phyloP scores from a whole-genome alignment of 441 rosid genomes.

The Cnidoscolus chayamansa region DNA sequence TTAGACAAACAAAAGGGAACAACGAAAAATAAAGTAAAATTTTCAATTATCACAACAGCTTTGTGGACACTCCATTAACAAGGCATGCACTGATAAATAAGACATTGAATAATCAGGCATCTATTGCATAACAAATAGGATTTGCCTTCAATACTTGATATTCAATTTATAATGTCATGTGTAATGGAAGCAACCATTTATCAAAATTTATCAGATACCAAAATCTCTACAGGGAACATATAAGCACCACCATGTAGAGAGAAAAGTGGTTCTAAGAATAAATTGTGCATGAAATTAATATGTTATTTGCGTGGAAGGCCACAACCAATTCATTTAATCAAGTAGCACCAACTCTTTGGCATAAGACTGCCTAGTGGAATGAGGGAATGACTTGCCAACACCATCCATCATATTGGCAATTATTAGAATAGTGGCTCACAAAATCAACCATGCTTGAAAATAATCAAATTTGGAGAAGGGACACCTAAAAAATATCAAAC shows the following conservation, averaged over 20 bases:
- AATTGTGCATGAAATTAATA: neutral
- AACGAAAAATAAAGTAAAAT: neutral
- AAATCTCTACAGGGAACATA: neutral
- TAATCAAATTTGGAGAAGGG: neutral
- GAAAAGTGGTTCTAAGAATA: slow-evolving; percentile 5
- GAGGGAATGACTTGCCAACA: slow-evolving; percentile 7
- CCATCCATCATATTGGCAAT: slow-evolving; percentile 12
- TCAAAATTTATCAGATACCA: neutral
- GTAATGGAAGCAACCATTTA: slow-evolving; percentile 7
- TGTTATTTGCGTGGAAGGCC: slow-evolving; percentile 11
- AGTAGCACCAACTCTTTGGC: slow-evolving; percentile 9
- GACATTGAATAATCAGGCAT: slow-evolving; percentile 15
- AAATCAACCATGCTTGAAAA: neutral
- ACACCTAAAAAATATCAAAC: slow-evolving; percentile 4
- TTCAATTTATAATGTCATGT: slow-evolving; percentile 9
- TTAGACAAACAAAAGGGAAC: neutral
- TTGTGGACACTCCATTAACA: slow-evolving; percentile 17
- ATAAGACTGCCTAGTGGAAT: slow-evolving; percentile 16
- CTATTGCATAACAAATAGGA: neutral
- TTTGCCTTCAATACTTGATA: neutral
- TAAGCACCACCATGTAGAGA: neutral
- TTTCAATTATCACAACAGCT: neutral
- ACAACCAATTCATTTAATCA: slow-evolving; percentile 10
- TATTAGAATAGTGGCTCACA: slow-evolving; percentile 7
- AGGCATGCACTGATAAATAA: neutral